Conservation (phyloP, 2,329 filamentous ascomycete species). For the Neophaeococcomyces aloes region DNA sequence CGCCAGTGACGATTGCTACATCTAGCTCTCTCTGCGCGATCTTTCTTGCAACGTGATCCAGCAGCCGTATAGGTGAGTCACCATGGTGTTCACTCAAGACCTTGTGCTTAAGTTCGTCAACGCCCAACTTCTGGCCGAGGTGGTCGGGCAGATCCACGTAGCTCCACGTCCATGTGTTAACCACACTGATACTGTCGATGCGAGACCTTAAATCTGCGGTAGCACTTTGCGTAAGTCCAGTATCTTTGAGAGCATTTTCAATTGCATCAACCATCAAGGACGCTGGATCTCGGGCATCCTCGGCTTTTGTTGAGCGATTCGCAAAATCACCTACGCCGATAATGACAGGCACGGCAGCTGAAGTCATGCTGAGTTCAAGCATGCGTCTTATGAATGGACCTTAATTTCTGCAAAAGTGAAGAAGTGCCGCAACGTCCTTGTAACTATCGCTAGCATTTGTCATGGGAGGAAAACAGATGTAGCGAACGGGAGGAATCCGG, state of each 20-base stretch:
- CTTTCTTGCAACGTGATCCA: slow-evolving; percentile 53
- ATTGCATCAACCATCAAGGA: slow-evolving; percentile 50
- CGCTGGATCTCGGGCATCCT: slow-evolving; percentile 49
- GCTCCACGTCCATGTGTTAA: slow-evolving; percentile 56
- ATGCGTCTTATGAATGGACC: background rate
- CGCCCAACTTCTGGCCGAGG: slow-evolving; percentile 40
- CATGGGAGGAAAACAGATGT: no score
- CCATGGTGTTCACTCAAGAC: slow-evolving; percentile 50
- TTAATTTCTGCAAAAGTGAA: no score
- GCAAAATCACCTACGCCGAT: slow-evolving; percentile 54
- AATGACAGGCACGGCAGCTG: slow-evolving; percentile 42
- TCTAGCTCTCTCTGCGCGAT: slow-evolving; percentile 44
- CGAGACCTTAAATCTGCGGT: slow-evolving; percentile 30
- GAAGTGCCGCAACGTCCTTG: no score
- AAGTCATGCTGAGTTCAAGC: background rate
- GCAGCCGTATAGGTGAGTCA: slow-evolving; percentile 50
- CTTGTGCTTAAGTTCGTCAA: slow-evolving; percentile 36
- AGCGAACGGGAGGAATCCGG: no score
- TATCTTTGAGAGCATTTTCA: slow-evolving; percentile 42
- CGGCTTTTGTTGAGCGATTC: slow-evolving; percentile 43
- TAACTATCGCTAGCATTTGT: no score
- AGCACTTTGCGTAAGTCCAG: slow-evolving; percentile 25
- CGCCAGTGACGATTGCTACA: slow-evolving; percentile 51
- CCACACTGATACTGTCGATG: slow-evolving; percentile 51
- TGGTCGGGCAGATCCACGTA: slow-evolving; percentile 50